A percentile compares a stretch with the other conserved stretches of the same genome.
phyloP scores from a whole-genome alignment of 495 filamentous ascomycete genomes.

The Talaromyces liani region DNA sequence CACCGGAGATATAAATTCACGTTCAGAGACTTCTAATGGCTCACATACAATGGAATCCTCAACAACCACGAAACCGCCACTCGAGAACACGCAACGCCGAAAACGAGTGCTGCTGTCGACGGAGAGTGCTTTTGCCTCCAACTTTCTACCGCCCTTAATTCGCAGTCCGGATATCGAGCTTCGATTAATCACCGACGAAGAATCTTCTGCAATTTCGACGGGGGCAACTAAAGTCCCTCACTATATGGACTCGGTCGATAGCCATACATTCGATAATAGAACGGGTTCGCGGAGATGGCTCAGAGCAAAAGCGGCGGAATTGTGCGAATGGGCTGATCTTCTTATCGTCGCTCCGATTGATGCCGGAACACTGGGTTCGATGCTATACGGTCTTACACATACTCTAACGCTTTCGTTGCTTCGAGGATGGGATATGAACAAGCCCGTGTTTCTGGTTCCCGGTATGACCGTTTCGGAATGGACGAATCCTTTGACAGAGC shows the following conservation, averaged over 20 bases:
- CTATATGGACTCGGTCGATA: slow-evolving; percentile 42
- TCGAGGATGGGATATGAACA: slow-evolving; percentile 74
- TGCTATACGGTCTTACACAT: slow-evolving; percentile 72
- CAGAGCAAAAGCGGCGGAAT: slow-evolving; percentile 54
- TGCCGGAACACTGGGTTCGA: slow-evolving; percentile 70
- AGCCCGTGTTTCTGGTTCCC: slow-evolving; percentile 73
- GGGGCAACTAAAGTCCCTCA: slow-evolving; percentile 38
- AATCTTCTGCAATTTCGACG: slow-evolving; percentile 36
- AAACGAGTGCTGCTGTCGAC: slow-evolving; percentile 38
- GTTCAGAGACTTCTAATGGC: neutral
- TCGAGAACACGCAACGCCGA: slow-evolving; percentile 15
- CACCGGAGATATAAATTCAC: neutral
- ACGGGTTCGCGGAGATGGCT: slow-evolving; percentile 39
- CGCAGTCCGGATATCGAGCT: slow-evolving; percentile 35
- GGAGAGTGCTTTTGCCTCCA: slow-evolving; percentile 35
- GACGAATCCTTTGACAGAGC: slow-evolving; percentile 77
- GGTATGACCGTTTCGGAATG: slow-evolving; percentile 78
- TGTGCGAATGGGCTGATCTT: slow-evolving; percentile 83
- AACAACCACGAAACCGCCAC: neutral
- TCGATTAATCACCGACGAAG: slow-evolving; percentile 41
- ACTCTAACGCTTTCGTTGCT: slow-evolving; percentile 67
- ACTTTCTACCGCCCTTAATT: slow-evolving; percentile 32
- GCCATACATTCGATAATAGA: slow-evolving; percentile 39
- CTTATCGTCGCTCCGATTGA: slow-evolving; percentile 77
- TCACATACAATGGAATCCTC: neutral